A percentile compares a stretch with the other conserved stretches of the same genome.
These are phyloP conservation scores for Phaeosphaeriaceae sp. DNA, from an alignment of 2,329 filamentous ascomycete species.

Conservation along the genomic window DNA sequence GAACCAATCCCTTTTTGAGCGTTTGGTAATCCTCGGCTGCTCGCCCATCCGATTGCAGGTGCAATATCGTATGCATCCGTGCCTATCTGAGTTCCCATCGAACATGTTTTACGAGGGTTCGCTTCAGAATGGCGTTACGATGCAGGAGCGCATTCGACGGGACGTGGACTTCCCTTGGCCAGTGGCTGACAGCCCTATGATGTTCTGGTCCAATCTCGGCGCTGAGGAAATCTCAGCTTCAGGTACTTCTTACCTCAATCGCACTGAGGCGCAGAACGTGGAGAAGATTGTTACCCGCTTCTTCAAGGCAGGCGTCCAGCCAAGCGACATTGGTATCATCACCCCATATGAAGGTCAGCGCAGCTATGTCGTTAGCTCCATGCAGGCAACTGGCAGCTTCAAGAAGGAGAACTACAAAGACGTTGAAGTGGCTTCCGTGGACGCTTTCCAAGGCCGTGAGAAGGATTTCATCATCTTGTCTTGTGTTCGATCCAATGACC, in stretches of 20 bases:
- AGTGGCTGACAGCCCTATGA: conserved; percentile 92
- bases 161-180: conserved; percentile 99
- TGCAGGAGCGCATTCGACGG: conserved; percentile 83
- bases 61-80: conserved; percentile 99
- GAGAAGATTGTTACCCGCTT: conserved; percentile 99
- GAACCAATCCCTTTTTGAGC: conserved; percentile 98
- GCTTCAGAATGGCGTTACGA: conserved; percentile 94
- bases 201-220: conserved; percentile 99
- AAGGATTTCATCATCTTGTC: conserved; percentile 99
- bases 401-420: conserved; percentile 99
- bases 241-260: conserved; percentile 96
- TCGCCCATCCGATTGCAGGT: conserved; percentile 93
- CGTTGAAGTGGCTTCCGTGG: conserved; percentile 96
- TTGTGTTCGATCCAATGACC: conserved; percentile 97
- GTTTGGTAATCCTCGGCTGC: conserved; percentile 88
- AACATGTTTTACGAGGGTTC: conserved; percentile 99
- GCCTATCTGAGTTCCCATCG: conserved; percentile 93
- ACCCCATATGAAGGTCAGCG: conserved; percentile 98
- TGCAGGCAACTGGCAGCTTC: conserved; percentile 96
- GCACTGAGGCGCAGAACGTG: conserved; percentile 94
- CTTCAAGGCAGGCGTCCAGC: conserved; percentile 98
- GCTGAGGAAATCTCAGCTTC: conserved; percentile 98
- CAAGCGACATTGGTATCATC: conserved; percentile 93
- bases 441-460: conserved; percentile 98
- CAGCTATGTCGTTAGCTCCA: conserved; percentile 98